Base-by-base conservation (phyloP, 1,139 yeast species). In the Debaryomyces udenii region DNA sequence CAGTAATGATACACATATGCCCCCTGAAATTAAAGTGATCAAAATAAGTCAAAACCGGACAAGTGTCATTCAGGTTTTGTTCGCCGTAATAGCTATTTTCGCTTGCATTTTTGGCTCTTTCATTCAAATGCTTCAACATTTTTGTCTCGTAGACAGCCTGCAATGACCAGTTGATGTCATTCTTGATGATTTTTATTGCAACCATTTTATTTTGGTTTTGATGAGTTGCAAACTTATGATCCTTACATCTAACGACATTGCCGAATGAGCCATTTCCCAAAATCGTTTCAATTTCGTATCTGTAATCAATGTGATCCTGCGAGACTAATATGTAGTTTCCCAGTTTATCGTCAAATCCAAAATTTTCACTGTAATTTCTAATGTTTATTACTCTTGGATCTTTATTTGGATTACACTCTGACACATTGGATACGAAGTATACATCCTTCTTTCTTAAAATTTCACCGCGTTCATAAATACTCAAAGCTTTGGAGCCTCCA, bases 241-340 rank as follows among this genome's bases (percentile, higher is more conserved):
- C 96, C 22, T 65, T 61, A 48, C 93, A 85, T 43, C 78, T 71
- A 7, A 86, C 66, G 2, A 89, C 96, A 44, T 81, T 82, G 0
- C 96, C 96, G 68, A 89, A 89, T 24, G 93, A 82, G 3, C 96
- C 96, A 43, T 77, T 81, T 0, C 96, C 96, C 13, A 89, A 66
- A 3, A 71, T 64, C 2, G 70, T 62, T 23, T 76, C 45, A 6
- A 87, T 79, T 49, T 86, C 83, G 55, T 83, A 89, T 30, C 95
- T 64, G 58, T 82, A 89, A 40, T 83, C 85, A 36, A 89, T 76
- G 52, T 89, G 96, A 54, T 88, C 96, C 4, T 84, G 78, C 1
- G 66, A 61, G 1, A 69, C 57, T 1, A 81, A 68, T 6, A 70
- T 67, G 51, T 86, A 83, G 54, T 86, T 86, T 2, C 89, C 87